These are phyloP conservation scores for Scedosporium dehoogii DNA, from an alignment of 2,329 filamentous ascomycete genomes.

Conservation along the genomic window DNA sequence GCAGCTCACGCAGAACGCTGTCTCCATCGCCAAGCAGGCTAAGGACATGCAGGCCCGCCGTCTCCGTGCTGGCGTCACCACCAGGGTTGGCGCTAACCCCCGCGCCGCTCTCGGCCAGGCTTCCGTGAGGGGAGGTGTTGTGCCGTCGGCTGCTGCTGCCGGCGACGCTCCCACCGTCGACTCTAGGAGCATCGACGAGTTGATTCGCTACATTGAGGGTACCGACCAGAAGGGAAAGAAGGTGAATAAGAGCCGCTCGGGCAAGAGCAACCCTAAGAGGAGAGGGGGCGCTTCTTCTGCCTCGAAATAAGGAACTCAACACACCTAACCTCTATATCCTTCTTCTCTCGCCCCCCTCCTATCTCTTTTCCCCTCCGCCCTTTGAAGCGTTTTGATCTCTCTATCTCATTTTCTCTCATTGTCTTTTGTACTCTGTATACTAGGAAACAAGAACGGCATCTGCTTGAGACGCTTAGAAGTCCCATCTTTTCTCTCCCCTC, in stretches of 20 bases:
- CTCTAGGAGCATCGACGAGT: slow-evolving; percentile 79
- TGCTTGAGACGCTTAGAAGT: background rate
- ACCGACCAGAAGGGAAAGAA: slow-evolving; percentile 40
- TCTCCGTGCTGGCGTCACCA: slow-evolving; percentile 54
- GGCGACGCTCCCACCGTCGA: slow-evolving; percentile 38
- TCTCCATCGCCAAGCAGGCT: slow-evolving; percentile 85
- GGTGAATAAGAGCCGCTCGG: slow-evolving; percentile 43
- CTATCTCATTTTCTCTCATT: too few species aligned
- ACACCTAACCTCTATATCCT: background rate
- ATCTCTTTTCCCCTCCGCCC: background rate
- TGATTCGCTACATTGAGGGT: slow-evolving; percentile 91
- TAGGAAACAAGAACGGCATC: background rate
- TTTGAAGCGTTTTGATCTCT: background rate
- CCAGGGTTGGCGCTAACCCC: slow-evolving; percentile 39
- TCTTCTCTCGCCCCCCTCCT: background rate
- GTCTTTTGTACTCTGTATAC: background rate
- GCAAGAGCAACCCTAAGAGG: slow-evolving; percentile 46
- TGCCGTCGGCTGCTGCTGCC: slow-evolving; percentile 16
- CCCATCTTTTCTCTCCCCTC: slow-evolving; percentile 3
- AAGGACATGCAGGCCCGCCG: slow-evolving; percentile 74
- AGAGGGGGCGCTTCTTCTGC: slow-evolving; percentile 24
- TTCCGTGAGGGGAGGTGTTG: slow-evolving; percentile 15
- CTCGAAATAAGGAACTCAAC: background rate
- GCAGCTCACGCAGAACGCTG: slow-evolving; percentile 90
- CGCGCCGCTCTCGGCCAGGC: slow-evolving; percentile 17